phyloP scores from a whole-genome alignment of 345 rosid genomes.

The Garcia nutans region DNA sequence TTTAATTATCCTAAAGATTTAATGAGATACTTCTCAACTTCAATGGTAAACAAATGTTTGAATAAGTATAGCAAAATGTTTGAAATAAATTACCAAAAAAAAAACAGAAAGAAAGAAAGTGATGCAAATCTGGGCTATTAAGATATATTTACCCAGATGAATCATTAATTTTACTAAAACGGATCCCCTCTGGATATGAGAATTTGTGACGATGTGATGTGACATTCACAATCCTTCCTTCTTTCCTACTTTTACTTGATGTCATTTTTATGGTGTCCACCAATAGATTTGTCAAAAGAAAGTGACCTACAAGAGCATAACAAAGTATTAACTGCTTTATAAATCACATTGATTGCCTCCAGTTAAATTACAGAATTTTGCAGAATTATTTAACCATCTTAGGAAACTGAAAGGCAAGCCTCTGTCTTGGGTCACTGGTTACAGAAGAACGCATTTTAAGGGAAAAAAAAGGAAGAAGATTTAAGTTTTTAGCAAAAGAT shows the following conservation, averaged over 20 bases:
- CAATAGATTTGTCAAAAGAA: constrained; percentile 46
- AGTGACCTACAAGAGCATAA: constrained; percentile 39
- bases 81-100: not conserved
- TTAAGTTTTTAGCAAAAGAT: not conserved
- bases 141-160: constrained; percentile 7
- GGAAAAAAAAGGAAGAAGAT: not conserved
- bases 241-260: constrained; percentile 32
- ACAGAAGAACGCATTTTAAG: not conserved
- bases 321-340: not conserved
- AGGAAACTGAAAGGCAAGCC: not conserved
- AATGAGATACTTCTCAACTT: not conserved
- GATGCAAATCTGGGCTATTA: not conserved
- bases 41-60: not conserved
- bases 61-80: not conserved
- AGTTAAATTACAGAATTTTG: not conserved
- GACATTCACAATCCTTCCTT: constrained; percentile 49
- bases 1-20: not conserved
- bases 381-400: not conserved
- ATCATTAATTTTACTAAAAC: constrained; percentile 42
- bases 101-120: not conserved
- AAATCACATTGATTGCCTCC: not conserved
- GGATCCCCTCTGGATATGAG: constrained; percentile 44
- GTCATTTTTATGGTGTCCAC: constrained; percentile 50
- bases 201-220: constrained; percentile 40
- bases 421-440: not conserved